Evolutionary conservation across 140 eudicot genomes (phyloP).

Genomic region (Senecio squalidus): DNA sequence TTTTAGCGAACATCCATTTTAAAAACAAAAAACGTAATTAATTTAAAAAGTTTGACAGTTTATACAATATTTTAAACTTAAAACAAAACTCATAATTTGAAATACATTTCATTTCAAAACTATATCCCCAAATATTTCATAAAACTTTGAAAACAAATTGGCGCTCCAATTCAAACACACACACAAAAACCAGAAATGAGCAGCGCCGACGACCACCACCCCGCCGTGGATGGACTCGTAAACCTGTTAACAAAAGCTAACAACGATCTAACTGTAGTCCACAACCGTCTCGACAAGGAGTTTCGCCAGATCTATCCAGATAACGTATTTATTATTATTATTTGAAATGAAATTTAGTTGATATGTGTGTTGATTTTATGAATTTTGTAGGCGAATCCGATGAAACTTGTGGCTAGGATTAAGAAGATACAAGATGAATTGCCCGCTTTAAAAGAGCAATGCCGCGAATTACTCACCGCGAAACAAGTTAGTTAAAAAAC

Average conservation of each 20-base stretch:
- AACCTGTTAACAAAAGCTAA: conserved; percentile 65
- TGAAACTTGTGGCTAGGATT: conserved; percentile 74
- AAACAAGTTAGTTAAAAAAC: conserved; percentile 50
- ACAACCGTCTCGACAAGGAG: conserved; percentile 64
- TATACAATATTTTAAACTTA: no score
- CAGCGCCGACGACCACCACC: conserved; percentile 34
- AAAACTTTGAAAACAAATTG: no score
- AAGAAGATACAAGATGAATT: conserved; percentile 77
- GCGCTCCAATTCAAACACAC: no score
- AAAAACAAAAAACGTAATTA: no score
- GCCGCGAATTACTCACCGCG: conserved; percentile 80
- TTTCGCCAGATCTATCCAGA: conserved; percentile 68
- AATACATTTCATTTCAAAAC: no score
- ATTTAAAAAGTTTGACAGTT: no score
- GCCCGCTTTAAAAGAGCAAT: conserved; percentile 63
- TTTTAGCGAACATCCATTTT: no score
- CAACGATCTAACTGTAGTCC: conserved; percentile 62
- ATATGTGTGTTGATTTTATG: neutral
- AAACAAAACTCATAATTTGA: no score
- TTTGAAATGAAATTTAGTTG: neutral
- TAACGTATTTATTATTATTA: conserved; percentile 29
- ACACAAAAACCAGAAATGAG: conserved; percentile 20
- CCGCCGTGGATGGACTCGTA: conserved; percentile 61
- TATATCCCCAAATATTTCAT: no score
- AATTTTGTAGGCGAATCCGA: conserved; percentile 78